Conservation (phyloP, 192 early-diverging fungal species). For the Glomus cerebriforme region DNA sequence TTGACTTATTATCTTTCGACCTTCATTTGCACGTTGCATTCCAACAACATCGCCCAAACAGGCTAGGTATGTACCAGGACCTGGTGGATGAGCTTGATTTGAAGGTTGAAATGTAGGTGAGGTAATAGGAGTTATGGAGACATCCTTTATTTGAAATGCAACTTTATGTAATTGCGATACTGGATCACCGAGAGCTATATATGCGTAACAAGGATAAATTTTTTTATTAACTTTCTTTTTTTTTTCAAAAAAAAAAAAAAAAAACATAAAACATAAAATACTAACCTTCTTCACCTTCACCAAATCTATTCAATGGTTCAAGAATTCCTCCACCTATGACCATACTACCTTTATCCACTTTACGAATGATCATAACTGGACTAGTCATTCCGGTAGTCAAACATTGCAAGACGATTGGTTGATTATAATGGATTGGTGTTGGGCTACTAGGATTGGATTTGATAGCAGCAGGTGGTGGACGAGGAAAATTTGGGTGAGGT, state of each 20-base stretch:
- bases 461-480: conserved; percentile 75
- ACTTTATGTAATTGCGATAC: conserved; percentile 91
- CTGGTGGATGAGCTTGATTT: conserved; percentile 43
- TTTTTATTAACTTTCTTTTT: not conserved
- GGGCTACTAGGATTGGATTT: conserved; percentile 60
- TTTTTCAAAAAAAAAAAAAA: not conserved
- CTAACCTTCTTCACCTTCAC: conserved; percentile 36
- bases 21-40: conserved; percentile 62
- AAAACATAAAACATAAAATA: too few species aligned
- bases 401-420: conserved; percentile 85
- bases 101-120: conserved; percentile 30
- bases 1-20: conserved; percentile 47
- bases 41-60: conserved; percentile 80
- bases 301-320: conserved; percentile 32
- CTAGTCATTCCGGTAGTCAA: conserved; percentile 83
- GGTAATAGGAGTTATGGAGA: conserved; percentile 15
- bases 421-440: conserved; percentile 83
- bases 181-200: conserved; percentile 73
- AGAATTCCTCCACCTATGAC: conserved; percentile 67
- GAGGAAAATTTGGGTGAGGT: conserved; percentile 61
- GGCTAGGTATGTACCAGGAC: conserved; percentile 65
- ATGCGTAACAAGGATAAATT: conserved; percentile 31
- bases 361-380: conserved; percentile 79
- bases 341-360: conserved; percentile 81
- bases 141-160: conserved; percentile 75